Percentiles rank a stretch among this genome's conserved stretches.
phyloP scores from a whole-genome alignment of 2,329 filamentous ascomycete species.

The Elsinoe australis region DNA sequence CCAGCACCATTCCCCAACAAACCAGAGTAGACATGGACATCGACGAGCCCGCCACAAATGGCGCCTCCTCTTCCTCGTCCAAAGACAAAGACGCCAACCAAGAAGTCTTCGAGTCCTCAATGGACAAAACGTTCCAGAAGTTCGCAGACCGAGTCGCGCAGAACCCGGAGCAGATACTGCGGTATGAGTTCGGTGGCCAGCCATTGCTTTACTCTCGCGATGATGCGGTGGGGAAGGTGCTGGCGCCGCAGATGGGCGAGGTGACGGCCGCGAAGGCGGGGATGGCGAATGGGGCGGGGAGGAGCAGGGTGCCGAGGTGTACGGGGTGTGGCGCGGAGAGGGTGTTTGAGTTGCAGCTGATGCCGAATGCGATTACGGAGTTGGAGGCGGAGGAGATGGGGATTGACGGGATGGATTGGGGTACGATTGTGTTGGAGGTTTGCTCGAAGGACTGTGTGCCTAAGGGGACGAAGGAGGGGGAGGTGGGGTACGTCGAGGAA shows the following conservation, averaged over 20 bases:
- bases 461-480: slow-evolving; percentile 48
- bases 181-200: slow-evolving; percentile 43
- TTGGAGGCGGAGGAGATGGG: slow-evolving; percentile 65
- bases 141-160: slow-evolving; percentile 45
- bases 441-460: slow-evolving; percentile 73
- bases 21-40: slow-evolving; percentile 36
- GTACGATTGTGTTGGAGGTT: slow-evolving; percentile 78
- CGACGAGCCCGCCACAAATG: slow-evolving; percentile 25
- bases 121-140: slow-evolving; percentile 45
- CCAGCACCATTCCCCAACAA: slow-evolving; percentile 43
- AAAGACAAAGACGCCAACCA: slow-evolving; percentile 38
- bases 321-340: slow-evolving; percentile 64
- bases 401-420: slow-evolving; percentile 93
- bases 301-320: slow-evolving; percentile 62
- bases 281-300: slow-evolving; percentile 28
- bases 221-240: slow-evolving; percentile 62
- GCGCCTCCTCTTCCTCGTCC: slow-evolving; percentile 22
- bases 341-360: slow-evolving; percentile 87
- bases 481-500: slow-evolving; percentile 78
- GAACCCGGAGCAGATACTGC: slow-evolving; percentile 45
- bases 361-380: slow-evolving; percentile 81
- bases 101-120: slow-evolving; percentile 40
- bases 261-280: slow-evolving; percentile 25
- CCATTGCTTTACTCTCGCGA: slow-evolving; percentile 69
- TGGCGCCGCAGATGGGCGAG: slow-evolving; percentile 37